Evolutionary conservation across 225 moss, liverwort and hornwort genomes (phyloP).

Genomic region (Rhytidiadelphus loreus): DNA sequence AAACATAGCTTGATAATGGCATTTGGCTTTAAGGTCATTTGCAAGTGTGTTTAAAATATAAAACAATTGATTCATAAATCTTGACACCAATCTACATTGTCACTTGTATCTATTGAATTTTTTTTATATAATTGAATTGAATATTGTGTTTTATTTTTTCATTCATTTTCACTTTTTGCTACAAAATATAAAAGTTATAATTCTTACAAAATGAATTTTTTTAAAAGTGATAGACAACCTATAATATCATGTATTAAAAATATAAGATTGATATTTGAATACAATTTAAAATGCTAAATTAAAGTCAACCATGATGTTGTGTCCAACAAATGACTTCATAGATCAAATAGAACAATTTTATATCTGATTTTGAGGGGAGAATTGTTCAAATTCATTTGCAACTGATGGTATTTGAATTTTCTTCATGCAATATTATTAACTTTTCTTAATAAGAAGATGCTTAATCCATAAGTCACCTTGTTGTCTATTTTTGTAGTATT

Average conservation of each 20-base stretch:
- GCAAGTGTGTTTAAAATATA: not conserved
- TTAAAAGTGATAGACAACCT: too few species aligned
- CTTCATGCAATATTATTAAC: not conserved
- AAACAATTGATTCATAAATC: not conserved
- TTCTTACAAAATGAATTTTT: not conserved
- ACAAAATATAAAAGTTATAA: fast-evolving
- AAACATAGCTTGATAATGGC: not conserved
- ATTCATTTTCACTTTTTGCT: not conserved
- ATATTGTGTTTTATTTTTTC: not conserved
- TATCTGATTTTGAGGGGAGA: not conserved
- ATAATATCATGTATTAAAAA: not conserved
- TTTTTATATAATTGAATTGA: too few species aligned
- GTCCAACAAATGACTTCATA: not conserved
- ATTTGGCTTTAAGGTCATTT: not conserved
- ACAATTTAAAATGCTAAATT: not conserved
- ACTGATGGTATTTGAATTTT: not conserved
- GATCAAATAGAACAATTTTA: not conserved
- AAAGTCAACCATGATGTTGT: not conserved
- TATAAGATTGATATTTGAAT: too few species aligned
- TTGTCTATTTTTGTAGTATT: too few species aligned
- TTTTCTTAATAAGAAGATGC: too few species aligned
- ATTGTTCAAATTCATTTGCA: not conserved
- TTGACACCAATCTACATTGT: too few species aligned
- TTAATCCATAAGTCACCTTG: too few species aligned
- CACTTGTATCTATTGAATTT: not conserved